phyloP scores from a whole-genome alignment of 1,284 basidiomycete species.

The Filobasidium uniguttulatum region DNA sequence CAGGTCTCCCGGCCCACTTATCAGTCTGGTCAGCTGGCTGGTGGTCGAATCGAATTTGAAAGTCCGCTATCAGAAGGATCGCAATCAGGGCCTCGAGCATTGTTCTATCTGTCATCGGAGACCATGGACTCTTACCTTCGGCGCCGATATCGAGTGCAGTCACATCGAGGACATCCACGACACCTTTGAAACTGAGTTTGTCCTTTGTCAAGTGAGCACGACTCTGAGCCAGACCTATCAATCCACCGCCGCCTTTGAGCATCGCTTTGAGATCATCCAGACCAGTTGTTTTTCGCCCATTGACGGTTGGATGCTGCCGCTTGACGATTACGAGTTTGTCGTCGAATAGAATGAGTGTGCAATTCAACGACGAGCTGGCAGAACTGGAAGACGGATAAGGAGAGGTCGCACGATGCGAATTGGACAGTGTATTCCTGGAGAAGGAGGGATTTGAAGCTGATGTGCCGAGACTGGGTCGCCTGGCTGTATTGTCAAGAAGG shows the following conservation, averaged over 20 bases:
- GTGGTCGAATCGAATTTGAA: slow-evolving; percentile 68
- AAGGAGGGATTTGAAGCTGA: slow-evolving; percentile 36
- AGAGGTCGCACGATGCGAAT: neutral
- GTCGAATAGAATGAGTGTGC: slow-evolving; percentile 85
- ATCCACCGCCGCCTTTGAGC: slow-evolving; percentile 42
- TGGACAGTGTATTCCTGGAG: slow-evolving; percentile 43
- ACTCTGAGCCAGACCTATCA: slow-evolving; percentile 31
- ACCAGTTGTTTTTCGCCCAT: slow-evolving; percentile 61
- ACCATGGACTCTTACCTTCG: slow-evolving; percentile 61
- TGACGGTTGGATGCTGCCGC: slow-evolving; percentile 59
- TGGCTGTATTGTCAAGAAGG: slow-evolving; percentile 41
- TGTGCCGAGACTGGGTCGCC: neutral
- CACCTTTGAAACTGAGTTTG: slow-evolving; percentile 72
- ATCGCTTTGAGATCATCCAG: slow-evolving; percentile 71
- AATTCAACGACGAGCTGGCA: slow-evolving; percentile 48
- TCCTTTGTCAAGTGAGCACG: slow-evolving; percentile 46
- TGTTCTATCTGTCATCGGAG: slow-evolving; percentile 17
- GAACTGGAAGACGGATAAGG: slow-evolving; percentile 10
- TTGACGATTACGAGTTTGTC: slow-evolving; percentile 89
- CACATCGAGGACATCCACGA: slow-evolving; percentile 70
- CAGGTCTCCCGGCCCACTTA: slow-evolving; percentile 66
- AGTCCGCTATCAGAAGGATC: slow-evolving; percentile 44
- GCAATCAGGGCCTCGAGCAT: slow-evolving; percentile 11
- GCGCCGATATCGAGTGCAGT: slow-evolving; percentile 72
- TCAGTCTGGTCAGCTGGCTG: slow-evolving; percentile 66